Evolutionary conservation across 2,329 filamentous ascomycete species (phyloP), one percentile per base, ranked within the genome.

Genomic region (Fusarium sp.): DNA sequence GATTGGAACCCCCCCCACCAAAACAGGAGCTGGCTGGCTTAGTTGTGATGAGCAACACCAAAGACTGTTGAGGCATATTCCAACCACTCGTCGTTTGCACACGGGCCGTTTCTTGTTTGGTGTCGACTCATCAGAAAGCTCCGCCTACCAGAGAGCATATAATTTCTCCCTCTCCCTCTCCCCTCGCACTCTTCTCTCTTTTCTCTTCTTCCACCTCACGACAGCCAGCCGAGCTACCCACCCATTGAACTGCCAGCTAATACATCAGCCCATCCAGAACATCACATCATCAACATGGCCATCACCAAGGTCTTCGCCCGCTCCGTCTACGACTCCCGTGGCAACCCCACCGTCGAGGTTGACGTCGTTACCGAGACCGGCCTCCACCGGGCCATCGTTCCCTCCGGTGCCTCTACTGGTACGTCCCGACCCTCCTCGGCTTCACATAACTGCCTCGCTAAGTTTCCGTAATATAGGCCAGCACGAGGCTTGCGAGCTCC

Each of bases 331-430:
- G 96, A 99, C 91, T 98, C 96, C 85, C 96, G 96, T 84, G 91
- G 91, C 84, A 99, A 99, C 92, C 96, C 96, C 82, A 99, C 96
- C 83, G 96, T 98, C 82, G 96, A 98, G 90, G 96, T 98, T 81
- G 96, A 98, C 84, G 91, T 98, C 80, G 93, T 97, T 87, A 98
- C 95, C 80, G 94, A 97, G 88, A 97, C 93, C 80, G 96, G 96
- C 82, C 92, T 98, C 75, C 95, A 98, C 92, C 95, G 96, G 83
- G 95, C 96, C 84, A 98, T 98, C 84, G 96, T 98, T 74, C 96
- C 96, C 81, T 98, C 95, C 77, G 96, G 96, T 85, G 96, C 96
- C 81, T 98, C 96, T 80, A 98, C 95, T 81, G 95, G 93, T 95
- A 84, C 82, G 92, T 83, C 68, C 75, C 78, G 78, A 81, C 60